A percentile compares a stretch with the other conserved stretches of the same genome.
Conservation (phyloP, 164 flowering plant species). For the Annona cherimola region DNA sequence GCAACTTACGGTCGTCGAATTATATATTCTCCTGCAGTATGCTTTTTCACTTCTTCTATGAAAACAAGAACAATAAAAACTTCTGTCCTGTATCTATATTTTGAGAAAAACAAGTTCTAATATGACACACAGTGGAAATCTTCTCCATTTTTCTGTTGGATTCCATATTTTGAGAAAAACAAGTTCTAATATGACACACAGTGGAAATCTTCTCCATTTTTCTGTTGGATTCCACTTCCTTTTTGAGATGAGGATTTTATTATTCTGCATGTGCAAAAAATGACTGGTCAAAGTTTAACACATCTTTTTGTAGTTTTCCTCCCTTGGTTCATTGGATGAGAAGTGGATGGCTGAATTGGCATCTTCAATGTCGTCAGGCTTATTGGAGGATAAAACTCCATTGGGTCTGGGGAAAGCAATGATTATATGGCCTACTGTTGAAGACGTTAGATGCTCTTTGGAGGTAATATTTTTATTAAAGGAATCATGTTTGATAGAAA, state of each 20-base stretch:
- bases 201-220: background rate
- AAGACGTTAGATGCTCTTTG: constrained; percentile 93
- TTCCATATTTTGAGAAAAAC: no score
- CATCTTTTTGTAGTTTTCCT: constrained; percentile 68
- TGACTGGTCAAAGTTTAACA: constrained; percentile 2
- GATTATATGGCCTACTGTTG: constrained; percentile 95
- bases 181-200: no score
- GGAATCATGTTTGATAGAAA: background rate
- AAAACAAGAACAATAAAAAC: no score
- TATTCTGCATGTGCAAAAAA: background rate
- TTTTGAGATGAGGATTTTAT: background rate
- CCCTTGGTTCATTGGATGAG: constrained; percentile 97
- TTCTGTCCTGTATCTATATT: no score
- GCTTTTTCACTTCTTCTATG: no score
- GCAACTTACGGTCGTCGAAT: no score
- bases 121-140: background rate
- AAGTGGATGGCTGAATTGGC: constrained; percentile 97
- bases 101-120: no score
- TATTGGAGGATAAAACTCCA: constrained; percentile 61
- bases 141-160: background rate
- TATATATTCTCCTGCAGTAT: no score
- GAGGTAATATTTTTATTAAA: constrained; percentile 54
- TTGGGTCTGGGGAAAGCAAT: constrained; percentile 75
- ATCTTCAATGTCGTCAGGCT: constrained; percentile 81
- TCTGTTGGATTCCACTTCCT: background rate